Conservation (phyloP, 371 early-diverging fungal species). For the Mucor indicus region DNA sequence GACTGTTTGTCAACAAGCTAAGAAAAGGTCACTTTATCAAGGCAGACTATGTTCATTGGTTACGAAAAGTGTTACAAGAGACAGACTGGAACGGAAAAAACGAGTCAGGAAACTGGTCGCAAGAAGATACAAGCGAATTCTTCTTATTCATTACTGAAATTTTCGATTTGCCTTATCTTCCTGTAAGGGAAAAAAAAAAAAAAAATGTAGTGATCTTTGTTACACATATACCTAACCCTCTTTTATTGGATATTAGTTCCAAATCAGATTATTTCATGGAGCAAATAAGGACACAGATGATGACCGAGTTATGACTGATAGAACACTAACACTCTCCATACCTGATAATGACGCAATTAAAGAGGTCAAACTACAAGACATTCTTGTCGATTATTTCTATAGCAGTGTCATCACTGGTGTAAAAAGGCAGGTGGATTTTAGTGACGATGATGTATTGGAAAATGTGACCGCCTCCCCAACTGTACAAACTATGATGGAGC, state of each 20-base stretch:
- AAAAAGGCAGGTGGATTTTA: conserved; percentile 13
- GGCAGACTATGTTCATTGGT: conserved; percentile 44
- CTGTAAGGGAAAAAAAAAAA: conserved; percentile 21
- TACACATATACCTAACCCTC: neutral
- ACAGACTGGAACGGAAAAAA: conserved; percentile 43
- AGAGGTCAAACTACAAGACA: conserved; percentile 17
- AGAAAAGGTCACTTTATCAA: conserved; percentile 46
- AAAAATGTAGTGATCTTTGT: neutral
- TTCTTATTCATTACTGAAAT: conserved; percentile 56
- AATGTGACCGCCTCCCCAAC: conserved; percentile 10
- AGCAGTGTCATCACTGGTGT: conserved; percentile 31
- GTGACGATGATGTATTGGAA: neutral
- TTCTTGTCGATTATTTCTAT: conserved; percentile 31
- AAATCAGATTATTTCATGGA: conserved; percentile 55
- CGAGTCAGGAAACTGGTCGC: conserved; percentile 31
- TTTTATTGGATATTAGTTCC: conserved; percentile 19
- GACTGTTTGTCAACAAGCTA: conserved; percentile 56
- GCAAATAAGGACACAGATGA: conserved; percentile 50
- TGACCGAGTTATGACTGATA: conserved; percentile 54
- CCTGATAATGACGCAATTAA: conserved; percentile 21
- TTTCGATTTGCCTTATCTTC: conserved; percentile 56
- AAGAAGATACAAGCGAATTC: conserved; percentile 57
- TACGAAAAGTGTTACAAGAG: conserved; percentile 41
- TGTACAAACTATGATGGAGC: neutral
- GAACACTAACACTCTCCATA: conserved; percentile 47